These are phyloP conservation scores for Lepiota venenata DNA, from an alignment of 768 basidiomycete species.

Conservation along the genomic window DNA sequence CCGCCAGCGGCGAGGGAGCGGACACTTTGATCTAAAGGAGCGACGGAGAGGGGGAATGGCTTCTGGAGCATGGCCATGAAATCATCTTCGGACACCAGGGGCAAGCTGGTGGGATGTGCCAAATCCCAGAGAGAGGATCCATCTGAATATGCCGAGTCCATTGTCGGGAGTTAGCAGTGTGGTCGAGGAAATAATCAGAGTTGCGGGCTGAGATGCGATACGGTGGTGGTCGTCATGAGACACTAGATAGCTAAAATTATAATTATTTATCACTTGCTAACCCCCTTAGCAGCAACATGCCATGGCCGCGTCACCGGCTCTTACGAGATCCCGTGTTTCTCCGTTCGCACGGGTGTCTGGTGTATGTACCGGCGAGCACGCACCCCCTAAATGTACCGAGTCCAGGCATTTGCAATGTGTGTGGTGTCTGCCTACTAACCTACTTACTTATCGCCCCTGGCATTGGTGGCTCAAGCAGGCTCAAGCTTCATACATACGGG, in stretches of 20 bases:
- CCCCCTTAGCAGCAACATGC: constrained; percentile 9
- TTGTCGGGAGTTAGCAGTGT: constrained; percentile 22
- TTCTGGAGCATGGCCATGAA: constrained; percentile 76
- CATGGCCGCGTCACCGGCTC: constrained; percentile 9
- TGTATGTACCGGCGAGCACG: background rate
- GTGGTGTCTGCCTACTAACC: too few species aligned
- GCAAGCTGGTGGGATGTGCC: constrained; percentile 52
- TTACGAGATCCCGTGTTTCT: background rate
- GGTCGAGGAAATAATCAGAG: constrained; percentile 2
- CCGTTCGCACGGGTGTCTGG: background rate
- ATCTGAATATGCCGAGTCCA: constrained; percentile 46
- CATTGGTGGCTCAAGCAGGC: too few species aligned
- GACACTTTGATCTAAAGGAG: constrained; percentile 13
- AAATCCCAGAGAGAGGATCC: constrained; percentile 65
- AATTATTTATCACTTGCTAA: constrained; percentile 8
- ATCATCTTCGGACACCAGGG: constrained; percentile 70
- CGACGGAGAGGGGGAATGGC: constrained; percentile 48
- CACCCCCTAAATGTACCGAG: background rate
- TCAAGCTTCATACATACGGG: background rate
- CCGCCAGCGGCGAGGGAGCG: constrained; percentile 16
- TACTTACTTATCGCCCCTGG: too few species aligned
- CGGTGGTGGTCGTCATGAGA: constrained; percentile 7
- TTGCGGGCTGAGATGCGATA: background rate
- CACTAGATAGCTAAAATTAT: constrained; percentile 10
- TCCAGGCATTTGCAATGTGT: background rate